Evolutionary conservation across 23 red algal genomes (phyloP).

Genomic region (Gracilaria vermiculophylla): DNA sequence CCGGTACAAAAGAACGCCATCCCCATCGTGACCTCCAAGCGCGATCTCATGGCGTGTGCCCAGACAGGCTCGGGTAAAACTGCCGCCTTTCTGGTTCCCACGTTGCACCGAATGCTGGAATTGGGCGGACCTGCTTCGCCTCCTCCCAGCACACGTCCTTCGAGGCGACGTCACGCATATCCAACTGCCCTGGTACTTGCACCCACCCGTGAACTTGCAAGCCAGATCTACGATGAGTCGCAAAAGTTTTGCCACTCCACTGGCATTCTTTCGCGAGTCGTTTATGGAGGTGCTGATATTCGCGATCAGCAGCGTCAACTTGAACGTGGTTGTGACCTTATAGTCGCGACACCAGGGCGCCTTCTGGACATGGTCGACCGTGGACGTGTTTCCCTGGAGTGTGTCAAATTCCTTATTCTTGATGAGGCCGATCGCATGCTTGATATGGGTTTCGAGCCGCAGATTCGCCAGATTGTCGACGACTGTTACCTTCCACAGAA

Average conservation of each 20-base stretch:
- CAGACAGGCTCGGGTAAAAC: conserved; percentile 99
- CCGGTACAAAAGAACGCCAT: conserved; percentile 97
- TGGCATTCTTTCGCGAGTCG: conserved; percentile 81
- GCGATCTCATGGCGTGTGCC: conserved; percentile 99
- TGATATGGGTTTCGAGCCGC: conserved; percentile 99
- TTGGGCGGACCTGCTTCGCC: conserved; percentile 79
- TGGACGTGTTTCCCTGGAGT: conserved; percentile 81
- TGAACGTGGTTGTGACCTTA: conserved; percentile 88
- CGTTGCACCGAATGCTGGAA: conserved; percentile 85
- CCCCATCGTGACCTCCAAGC: conserved; percentile 69
- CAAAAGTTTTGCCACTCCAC: conserved; percentile 92
- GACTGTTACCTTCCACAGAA: conserved; percentile 74
- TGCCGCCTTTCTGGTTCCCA: conserved; percentile 95
- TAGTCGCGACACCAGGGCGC: conserved; percentile 96
- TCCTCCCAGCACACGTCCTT: neutral
- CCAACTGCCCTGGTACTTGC: conserved; percentile 91
- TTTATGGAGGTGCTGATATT: conserved; percentile 94
- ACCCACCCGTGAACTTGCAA: conserved; percentile 93
- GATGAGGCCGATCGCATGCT: conserved; percentile 99
- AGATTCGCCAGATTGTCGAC: conserved; percentile 98
- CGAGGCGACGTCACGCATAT: conserved; percentile 52
- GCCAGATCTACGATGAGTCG: conserved; percentile 91
- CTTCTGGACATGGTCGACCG: conserved; percentile 97
- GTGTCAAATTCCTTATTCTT: conserved; percentile 86
- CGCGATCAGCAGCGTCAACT: conserved; percentile 87